phyloP scores from a whole-genome alignment of 179 eudicot genomes.

The Vitellaria paradoxa region DNA sequence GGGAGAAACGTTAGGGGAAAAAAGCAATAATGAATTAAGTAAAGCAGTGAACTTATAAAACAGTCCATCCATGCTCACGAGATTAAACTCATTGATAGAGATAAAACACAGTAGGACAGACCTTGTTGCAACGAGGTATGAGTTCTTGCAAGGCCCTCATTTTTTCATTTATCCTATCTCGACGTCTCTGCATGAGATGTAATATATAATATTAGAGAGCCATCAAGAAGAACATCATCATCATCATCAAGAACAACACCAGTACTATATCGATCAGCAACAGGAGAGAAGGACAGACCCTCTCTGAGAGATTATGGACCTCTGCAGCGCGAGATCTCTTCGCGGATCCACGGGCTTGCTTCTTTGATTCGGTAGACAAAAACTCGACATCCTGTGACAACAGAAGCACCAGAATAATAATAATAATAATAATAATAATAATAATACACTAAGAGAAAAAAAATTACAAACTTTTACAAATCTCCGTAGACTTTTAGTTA shows the following conservation, averaged over 20 bases:
- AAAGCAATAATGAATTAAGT: not conserved
- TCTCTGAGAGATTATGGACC: conserved; percentile 85
- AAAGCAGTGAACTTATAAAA: not conserved
- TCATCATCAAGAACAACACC: not conserved
- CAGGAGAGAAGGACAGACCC: conserved; percentile 41
- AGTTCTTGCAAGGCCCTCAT: conserved; percentile 86
- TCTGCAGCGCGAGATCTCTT: conserved; percentile 85
- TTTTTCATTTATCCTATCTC: conserved; percentile 88
- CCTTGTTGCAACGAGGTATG: conserved; percentile 90
- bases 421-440: no score
- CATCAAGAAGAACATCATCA: not conserved
- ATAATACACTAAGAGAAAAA: no score
- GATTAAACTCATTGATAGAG: no score
- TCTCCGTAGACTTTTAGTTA: no score
- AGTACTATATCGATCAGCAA: not conserved
- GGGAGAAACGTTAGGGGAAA: not conserved
- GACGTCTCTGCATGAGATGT: conserved; percentile 63
- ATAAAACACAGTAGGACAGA: conserved; percentile 9
- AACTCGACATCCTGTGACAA: conserved; percentile 48
- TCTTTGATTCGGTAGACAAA: conserved; percentile 51
- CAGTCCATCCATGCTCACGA: not conserved
- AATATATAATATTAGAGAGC: conserved; percentile 8
- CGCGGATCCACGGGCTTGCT: conserved; percentile 41
- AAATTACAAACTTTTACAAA: no score
- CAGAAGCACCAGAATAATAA: not conserved